Base-by-base conservation (phyloP, 2,329 filamentous ascomycete genomes). In the Cladosporium halotolerans region DNA sequence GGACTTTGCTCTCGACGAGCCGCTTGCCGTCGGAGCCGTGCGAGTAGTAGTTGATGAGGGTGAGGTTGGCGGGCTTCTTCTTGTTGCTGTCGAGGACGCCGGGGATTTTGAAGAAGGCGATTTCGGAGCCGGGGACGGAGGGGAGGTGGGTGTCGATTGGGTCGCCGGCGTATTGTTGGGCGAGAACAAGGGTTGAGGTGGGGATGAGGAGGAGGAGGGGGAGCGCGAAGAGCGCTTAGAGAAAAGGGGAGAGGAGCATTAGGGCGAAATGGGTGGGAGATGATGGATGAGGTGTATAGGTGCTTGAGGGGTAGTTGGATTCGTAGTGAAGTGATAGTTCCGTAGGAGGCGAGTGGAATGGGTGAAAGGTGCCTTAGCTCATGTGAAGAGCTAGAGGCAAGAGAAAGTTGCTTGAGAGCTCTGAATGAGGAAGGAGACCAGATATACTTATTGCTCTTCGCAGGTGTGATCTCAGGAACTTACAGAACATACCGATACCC, bases 21-120 rank as follows among this genome's bases (percentile, higher is more conserved):
- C 66, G 61, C 54, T 64, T 54, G 40, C 59, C 60, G 34, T 60
- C 60, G 13, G 46, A 56, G 28, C 65, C 62, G 16, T 60, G 57
- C 10, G 63, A 65, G 45, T 63, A 61, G 59, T 69, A 70, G 58
- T 70, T 70, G 55, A 63, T 68, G 23, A 69, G 58, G 3, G 67
- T 70, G 9, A 66, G 53, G 43, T 63, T 65, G 18, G 60, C 57
- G 45, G 62, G 55, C 39, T 60, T 59, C 33, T 60, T 58, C 13
- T 59, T 60, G 34, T 60, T 57, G 43, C 60, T 57, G 46, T 32
- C 40, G 8, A 49, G 47, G 18, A 57, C 43, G 34, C 64, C 62
- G 3, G 60, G 60, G 55, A 70, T 64, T 23, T 63, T 65, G 56
- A 64, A 70, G 62, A 61, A 70, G 23, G 64, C 55, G 36, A 69